phyloP scores from a whole-genome alignment of 768 basidiomycete genomes.

The Serendipita sp. region DNA sequence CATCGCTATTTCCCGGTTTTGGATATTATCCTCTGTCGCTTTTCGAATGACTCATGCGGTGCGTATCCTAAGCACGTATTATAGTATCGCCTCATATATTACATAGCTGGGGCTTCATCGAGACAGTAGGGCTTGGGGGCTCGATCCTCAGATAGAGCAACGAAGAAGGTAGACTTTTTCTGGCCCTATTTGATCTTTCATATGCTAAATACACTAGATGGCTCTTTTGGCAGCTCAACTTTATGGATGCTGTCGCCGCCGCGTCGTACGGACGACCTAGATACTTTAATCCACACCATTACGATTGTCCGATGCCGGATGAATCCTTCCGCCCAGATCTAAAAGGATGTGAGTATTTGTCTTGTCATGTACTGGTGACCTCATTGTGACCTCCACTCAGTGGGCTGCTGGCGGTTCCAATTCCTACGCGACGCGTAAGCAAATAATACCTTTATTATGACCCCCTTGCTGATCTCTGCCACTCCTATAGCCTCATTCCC shows the following conservation, averaged over 20 bases:
- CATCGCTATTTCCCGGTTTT: not conserved
- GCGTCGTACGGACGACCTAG: not conserved
- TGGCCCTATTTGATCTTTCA: no score
- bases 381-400: not conserved
- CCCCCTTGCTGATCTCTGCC: not conserved
- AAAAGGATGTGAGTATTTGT: not conserved
- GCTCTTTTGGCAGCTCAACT: constrained; percentile 2
- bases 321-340: not conserved
- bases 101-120: not conserved
- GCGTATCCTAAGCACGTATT: not conserved
- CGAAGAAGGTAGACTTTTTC: not conserved
- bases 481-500: not conserved
- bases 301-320: not conserved
- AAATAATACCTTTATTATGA: not conserved
- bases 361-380: not conserved
- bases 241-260: not conserved
- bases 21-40: not conserved
- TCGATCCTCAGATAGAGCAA: not conserved
- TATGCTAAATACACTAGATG: not conserved
- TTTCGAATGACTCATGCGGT: not conserved
- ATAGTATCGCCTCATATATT: no score
- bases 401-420: not conserved
- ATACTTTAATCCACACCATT: not conserved
- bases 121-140: not conserved
- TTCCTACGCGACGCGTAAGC: not conserved